A percentile compares a stretch with the other conserved stretches of the same genome.
These are phyloP conservation scores for Tulasnella sp. DNA, from an alignment of 768 basidiomycete species.

Conservation along the genomic window DNA sequence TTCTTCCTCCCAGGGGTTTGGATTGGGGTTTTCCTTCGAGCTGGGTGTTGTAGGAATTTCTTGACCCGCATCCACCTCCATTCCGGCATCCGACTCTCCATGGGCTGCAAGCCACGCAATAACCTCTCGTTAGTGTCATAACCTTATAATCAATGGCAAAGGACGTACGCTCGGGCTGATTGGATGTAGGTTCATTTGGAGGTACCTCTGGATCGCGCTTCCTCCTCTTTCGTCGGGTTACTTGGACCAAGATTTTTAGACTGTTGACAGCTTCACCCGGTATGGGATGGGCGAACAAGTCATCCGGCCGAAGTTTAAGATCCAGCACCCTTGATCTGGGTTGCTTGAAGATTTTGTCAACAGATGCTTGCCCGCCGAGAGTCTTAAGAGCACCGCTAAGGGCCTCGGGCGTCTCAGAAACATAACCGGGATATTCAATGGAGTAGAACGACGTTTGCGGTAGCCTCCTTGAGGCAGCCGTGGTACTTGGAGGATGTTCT, in stretches of 20 bases:
- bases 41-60: background rate
- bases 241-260: slow-evolving; percentile 75
- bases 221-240: slow-evolving; percentile 61
- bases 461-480: slow-evolving; percentile 18
- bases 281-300: slow-evolving; percentile 76
- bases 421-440: slow-evolving; percentile 87
- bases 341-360: slow-evolving; percentile 73
- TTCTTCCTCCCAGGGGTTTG: slow-evolving; percentile 17
- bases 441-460: slow-evolving; percentile 54
- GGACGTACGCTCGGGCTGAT: background rate
- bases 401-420: slow-evolving; percentile 44
- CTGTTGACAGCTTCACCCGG: slow-evolving; percentile 70
- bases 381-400: slow-evolving; percentile 53
- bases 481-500: background rate
- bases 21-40: background rate
- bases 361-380: slow-evolving; percentile 58
- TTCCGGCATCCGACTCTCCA: background rate
- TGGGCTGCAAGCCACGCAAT: background rate
- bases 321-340: slow-evolving; percentile 61
- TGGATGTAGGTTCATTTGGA: background rate
- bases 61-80: background rate
- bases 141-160: background rate
- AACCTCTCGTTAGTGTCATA: background rate
- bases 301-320: slow-evolving; percentile 61
- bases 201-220: background rate